Base-by-base conservation (phyloP, 179 eudicot species). In the Nepenthes alata region DNA sequence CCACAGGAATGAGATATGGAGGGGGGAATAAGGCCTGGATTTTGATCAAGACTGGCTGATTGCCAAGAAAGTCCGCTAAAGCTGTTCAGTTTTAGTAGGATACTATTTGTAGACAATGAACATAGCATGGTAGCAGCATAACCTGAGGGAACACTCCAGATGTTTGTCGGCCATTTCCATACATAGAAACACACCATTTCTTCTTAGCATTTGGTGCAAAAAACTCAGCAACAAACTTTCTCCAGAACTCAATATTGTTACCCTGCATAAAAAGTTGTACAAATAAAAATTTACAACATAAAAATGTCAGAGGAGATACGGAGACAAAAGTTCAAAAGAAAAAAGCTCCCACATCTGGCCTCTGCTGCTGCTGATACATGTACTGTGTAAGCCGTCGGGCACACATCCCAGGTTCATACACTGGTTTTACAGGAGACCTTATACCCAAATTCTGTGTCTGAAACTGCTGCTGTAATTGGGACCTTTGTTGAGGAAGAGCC, bases 141-240 rank as follows among this genome's bases (percentile, higher is more conserved):
- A 80, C 99, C 97, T 94, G 97, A 60, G 97, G 97, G 62, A 90
- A 84, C 59, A 94, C 97, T 68, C 99, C 99, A 59, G 83, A 83
- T 11, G 97, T 84, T 63, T 90, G 99, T 60, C 96, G 87, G n/a
- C 96, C 97, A 66, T 78, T 87, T 79, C 96, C 99, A 75, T 94
- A 94, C 91, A 87, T 82, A 7, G 99, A 94, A 67, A 94, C 95
- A 70, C 99, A 94, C 99, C 99, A 94, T 68, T 85, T 90, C 77
- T 94, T 94, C 86, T 83, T 91, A 53, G 99, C 97, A 82, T 80
- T 85, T 25, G 96, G 99, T 66, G 99, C 91, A 73, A 83, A 94
- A 65, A 70, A 90, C 55, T 90, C 99, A 0, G 87, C 72, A 16
- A 94, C 97, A 74, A 87, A 94, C 62, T 85, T 85, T 68, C 95